Conservation (phyloP, 1,284 basidiomycete genomes). For the Trametes sp. region DNA sequence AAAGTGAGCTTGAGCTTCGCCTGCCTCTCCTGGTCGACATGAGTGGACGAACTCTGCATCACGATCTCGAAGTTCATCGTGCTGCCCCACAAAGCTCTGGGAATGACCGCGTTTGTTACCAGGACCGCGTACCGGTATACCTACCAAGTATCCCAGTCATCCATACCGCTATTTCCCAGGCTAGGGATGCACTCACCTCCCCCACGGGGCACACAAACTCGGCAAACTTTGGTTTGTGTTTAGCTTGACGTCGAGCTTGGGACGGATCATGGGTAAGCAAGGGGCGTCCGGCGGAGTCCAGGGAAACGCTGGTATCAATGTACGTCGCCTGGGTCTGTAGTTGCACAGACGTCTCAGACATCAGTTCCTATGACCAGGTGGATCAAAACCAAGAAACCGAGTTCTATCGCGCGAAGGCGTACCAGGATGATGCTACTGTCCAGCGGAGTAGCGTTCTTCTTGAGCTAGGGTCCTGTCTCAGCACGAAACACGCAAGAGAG, state of each 20-base stretch:
- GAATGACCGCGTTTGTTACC: conserved; percentile 77
- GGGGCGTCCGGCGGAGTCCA: conserved; percentile 56
- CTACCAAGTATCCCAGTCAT: conserved; percentile 44
- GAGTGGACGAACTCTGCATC: conserved; percentile 54
- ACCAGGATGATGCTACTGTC: conserved; percentile 69
- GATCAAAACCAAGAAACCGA: background rate
- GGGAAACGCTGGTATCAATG: conserved; percentile 45
- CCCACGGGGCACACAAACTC: conserved; percentile 75
- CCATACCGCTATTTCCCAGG: background rate
- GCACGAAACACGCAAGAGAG: background rate
- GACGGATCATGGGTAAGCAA: conserved; percentile 53
- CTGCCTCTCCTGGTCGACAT: conserved; percentile 35
- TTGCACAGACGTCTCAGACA: conserved; percentile 71
- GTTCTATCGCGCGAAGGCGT: background rate
- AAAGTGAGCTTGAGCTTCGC: background rate
- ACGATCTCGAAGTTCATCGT: conserved; percentile 72
- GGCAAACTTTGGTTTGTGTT: conserved; percentile 77
- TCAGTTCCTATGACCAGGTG: conserved; percentile 80
- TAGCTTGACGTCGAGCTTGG: conserved; percentile 53
- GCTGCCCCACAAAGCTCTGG: conserved; percentile 82
- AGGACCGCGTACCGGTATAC: conserved; percentile 74
- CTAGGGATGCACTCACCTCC: conserved; percentile 53
- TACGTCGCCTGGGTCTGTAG: conserved; percentile 58
- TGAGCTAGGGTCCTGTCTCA: conserved; percentile 35
- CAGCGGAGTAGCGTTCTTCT: conserved; percentile 45